These are phyloP conservation scores for Spergularia bocconei DNA, from an alignment of 148 eudicot genomes.

Conservation along the genomic window DNA sequence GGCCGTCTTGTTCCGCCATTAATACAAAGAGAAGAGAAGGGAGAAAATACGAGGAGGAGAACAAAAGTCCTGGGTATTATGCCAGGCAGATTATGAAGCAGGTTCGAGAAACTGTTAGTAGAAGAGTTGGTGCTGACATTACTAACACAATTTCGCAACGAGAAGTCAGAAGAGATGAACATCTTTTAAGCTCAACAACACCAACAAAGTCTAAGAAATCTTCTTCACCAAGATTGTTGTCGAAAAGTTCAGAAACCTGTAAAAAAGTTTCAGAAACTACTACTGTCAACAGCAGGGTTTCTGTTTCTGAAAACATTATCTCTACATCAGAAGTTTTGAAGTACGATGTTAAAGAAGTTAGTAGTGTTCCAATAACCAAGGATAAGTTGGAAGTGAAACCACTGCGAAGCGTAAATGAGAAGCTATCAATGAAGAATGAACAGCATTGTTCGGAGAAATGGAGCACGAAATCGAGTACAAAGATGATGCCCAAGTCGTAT, in stretches of 20 bases:
- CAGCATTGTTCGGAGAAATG: no score
- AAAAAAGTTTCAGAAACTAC: background rate
- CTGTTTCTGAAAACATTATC: no score
- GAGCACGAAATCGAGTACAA: slow-evolving; percentile 12
- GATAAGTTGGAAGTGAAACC: background rate
- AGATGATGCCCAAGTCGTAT: slow-evolving; percentile 21
- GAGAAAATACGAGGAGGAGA: slow-evolving; percentile 16
- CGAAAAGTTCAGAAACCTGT: background rate
- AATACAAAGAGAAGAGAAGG: slow-evolving; percentile 30
- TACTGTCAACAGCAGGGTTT: no score
- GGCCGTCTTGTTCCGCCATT: slow-evolving; percentile 45
- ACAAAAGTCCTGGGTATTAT: slow-evolving; percentile 48
- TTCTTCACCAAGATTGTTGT: background rate
- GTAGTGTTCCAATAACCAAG: background rate
- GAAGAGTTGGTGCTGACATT: slow-evolving; percentile 65
- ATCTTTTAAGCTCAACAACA: slow-evolving; percentile 26
- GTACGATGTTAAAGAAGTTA: slow-evolving; percentile 5
- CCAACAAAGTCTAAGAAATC: slow-evolving; percentile 40
- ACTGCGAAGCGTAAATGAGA: slow-evolving; percentile 3
- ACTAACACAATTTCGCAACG: slow-evolving; percentile 46
- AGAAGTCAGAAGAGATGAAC: slow-evolving; percentile 39
- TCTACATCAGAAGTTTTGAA: background rate
- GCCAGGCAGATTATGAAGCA: slow-evolving; percentile 71
- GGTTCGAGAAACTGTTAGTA: slow-evolving; percentile 54
- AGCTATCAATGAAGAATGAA: background rate